Evolutionary conservation across 2,329 filamentous ascomycete genomes (phyloP).

Genomic region (Exophiala xenobiotica): DNA sequence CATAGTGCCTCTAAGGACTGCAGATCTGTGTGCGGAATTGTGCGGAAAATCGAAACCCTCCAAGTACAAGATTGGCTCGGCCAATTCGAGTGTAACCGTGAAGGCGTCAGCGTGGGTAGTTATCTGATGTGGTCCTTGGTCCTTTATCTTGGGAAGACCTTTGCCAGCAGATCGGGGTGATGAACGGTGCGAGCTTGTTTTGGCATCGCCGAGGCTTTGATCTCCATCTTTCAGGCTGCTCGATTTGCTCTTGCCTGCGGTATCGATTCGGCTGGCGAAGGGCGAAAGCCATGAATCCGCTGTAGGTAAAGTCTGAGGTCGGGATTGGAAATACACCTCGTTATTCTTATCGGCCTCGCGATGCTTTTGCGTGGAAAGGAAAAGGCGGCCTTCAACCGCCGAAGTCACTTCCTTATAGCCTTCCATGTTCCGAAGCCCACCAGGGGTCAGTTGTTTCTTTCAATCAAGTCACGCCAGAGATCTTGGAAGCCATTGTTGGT

Average conservation of each 20-base stretch:
- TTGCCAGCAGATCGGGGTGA: not conserved
- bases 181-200: not conserved
- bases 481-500: too few relatives aligned
- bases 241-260: conserved; percentile 4
- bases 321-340: conserved; percentile 4
- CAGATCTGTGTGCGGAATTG: conserved; percentile 6
- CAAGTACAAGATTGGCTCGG: conserved; percentile 7
- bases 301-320: conserved; percentile 1
- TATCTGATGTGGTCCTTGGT: not conserved
- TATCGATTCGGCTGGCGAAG: conserved; percentile 1
- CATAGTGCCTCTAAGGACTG: conserved; percentile 6
- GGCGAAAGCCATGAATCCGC: conserved; percentile 10
- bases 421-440: conserved; percentile 1
- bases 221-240: not conserved
- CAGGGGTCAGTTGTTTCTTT: not conserved
- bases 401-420: conserved; percentile 10
- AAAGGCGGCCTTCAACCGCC: conserved; percentile 9
- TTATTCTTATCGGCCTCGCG: conserved; percentile 4
- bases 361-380: conserved; percentile 5
- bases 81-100: conserved; percentile 5
- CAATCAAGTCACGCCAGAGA: not conserved
- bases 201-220: not conserved
- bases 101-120: not conserved
- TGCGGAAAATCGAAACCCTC: conserved; percentile 10
- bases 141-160: conserved; percentile 1